Base-by-base conservation (phyloP, 2,329 filamentous ascomycete genomes). In the Sporothrix sp. region DNA sequence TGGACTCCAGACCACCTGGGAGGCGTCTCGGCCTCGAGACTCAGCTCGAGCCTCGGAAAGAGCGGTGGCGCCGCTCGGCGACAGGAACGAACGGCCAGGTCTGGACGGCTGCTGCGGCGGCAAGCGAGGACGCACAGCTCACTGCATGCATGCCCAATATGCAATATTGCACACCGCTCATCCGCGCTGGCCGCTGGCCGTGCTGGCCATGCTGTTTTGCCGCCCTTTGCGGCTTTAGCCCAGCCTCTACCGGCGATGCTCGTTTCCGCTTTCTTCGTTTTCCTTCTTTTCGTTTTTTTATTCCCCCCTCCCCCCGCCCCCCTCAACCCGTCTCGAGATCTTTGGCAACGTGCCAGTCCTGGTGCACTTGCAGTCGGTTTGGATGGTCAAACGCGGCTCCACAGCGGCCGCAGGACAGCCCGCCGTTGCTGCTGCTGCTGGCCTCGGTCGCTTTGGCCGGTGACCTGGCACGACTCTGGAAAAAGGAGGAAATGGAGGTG, bases 341-440 rank as follows among this genome's bases (percentile, higher is more conserved):
- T 67, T 86, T 87, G 40, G 93, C 93, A 67, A 95, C 84, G 68
- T 98, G 93, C 84, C 90, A 97, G 65, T 98, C 93, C 49, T 84
- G 74, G 65, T 98, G 93, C 66, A 86, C 90, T 57, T 82, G 76
- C 42, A 81, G 62, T 58, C 76, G 75, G 51, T 83, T 78, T 23
- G 70, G 62, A 35, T 73, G 70, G 11, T 74, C 71, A 30, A 93
- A 70, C n/a, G 64, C 62, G 59, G 76, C 73, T 53, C 76, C 73
- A 65, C 89, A 95, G 55, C 79, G 79, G 45, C 71, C 63, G 65
- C 88, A 95, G 36, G 65, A 59, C 14, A 54, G 21, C 13, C 32
- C 11, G 9, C 32, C 13, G 11, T 14, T 14, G 30, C 16, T 21
- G 11, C 23, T 9, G 16, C 11, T 23, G 4, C 16, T 25, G 10